Evolutionary conservation across 176 grass and related monocot species (phyloP).

Genomic region (Echinochloa phyllopogon): DNA sequence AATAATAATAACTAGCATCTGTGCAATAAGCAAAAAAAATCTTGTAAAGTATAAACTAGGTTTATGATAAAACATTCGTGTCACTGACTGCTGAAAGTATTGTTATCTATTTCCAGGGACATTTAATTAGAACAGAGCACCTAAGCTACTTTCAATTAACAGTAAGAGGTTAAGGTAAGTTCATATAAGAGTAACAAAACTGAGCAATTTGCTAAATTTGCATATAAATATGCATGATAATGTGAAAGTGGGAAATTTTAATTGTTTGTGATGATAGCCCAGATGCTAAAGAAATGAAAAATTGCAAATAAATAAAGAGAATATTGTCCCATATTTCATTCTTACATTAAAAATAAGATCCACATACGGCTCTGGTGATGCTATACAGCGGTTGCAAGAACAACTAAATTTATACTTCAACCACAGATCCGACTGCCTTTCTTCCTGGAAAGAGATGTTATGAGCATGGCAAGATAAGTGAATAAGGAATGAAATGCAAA

Average conservation of each 20-base stretch:
- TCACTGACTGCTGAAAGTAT: conserved; percentile 25
- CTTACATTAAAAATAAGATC: conserved; percentile 91
- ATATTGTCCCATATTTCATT: conserved; percentile 23
- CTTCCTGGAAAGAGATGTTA: conserved; percentile 50
- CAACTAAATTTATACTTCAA: conserved; percentile 86
- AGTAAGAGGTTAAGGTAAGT: not conserved
- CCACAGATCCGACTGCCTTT: conserved; percentile 72
- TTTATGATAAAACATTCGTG: not conserved
- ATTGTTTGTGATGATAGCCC: conserved; percentile 1
- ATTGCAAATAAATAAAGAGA: conserved; percentile 26
- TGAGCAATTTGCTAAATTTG: not conserved
- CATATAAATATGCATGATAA: too few relatives aligned
- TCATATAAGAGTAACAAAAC: conserved; percentile 1
- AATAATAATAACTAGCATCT: not conserved
- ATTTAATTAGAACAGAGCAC: not conserved
- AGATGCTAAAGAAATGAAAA: not conserved
- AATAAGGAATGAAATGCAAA: conserved; percentile 18
- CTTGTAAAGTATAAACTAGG: conserved; percentile 17
- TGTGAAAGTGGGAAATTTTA: not conserved
- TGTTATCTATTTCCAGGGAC: not conserved
- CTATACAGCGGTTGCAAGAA: conserved; percentile 71
- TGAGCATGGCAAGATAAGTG: conserved; percentile 13
- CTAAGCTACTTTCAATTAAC: conserved; percentile 1
- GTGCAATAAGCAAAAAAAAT: not conserved
- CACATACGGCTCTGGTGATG: conserved; percentile 55